Evolutionary conservation across 208 protist species (phyloP).

Genomic region (Eutreptiella sp.): DNA sequence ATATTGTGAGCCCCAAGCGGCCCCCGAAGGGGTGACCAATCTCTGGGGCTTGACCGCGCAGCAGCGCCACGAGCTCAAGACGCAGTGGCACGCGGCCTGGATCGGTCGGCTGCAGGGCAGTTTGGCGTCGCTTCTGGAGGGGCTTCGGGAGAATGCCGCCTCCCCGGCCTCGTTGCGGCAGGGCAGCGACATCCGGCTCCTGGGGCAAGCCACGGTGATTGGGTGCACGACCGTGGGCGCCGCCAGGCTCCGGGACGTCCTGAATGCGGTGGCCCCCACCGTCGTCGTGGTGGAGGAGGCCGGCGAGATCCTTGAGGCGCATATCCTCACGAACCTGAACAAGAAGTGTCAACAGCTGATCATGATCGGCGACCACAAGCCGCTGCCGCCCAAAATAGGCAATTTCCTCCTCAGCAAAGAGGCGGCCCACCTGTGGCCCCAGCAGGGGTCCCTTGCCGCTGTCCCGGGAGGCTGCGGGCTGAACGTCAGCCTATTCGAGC

Average conservation of each 20-base stretch:
- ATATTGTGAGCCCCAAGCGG: too few species aligned
- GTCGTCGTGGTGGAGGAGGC: conserved; percentile 49
- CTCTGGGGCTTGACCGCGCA: too few species aligned
- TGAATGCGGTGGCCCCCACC: conserved; percentile 1
- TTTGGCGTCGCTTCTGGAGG: too few species aligned
- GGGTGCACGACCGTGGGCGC: conserved; percentile 36
- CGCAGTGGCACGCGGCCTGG: too few species aligned
- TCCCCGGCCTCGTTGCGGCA: too few species aligned
- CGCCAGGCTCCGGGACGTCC: conserved; percentile 21
- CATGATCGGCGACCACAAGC: conserved; percentile 45
- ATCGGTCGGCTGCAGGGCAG: too few species aligned
- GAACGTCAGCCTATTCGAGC: conserved; percentile 52
- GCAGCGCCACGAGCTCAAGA: too few species aligned
- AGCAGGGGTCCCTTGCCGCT: neutral
- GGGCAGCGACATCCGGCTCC: too few species aligned
- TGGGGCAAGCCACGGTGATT: too few species aligned
- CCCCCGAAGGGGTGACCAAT: too few species aligned
- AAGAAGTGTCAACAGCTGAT: conserved; percentile 33
- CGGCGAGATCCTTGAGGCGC: conserved; percentile 38
- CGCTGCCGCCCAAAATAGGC: conserved; percentile 48
- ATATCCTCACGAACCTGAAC: conserved; percentile 26
- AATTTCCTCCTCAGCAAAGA: conserved; percentile 27
- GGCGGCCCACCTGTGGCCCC: too few species aligned
- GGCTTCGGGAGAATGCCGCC: too few species aligned
- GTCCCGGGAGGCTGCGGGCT: conserved; percentile 31